Base-by-base conservation (phyloP, 176 grass and related monocot species). In the Cenchrus fungigraminus region DNA sequence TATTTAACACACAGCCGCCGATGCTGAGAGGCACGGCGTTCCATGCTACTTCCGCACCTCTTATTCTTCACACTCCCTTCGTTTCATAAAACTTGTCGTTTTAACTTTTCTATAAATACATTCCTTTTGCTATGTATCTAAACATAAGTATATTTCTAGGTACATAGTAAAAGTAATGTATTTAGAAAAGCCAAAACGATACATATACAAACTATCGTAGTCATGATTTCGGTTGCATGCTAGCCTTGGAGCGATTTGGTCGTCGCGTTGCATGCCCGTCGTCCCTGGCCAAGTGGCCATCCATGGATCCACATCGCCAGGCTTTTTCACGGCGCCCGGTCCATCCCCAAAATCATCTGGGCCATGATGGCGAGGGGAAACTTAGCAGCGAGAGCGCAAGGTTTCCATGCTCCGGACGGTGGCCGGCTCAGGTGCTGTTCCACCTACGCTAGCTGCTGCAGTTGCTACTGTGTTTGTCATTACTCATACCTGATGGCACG, bases 231-330 rank as follows among this genome's bases (percentile, higher is more conserved):
- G 37, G 37, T 40, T n/a, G 20, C 57, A 22, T 60, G 57, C n/a
- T 22, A 25, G 59, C 3, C 28, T 73, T 73, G 22, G 71, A 53
- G 22, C 7, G 7, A 34, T 46, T 22, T 16, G 25, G 47, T 31
- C 47, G 47, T 73, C 71, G 6, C 25, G 22, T 53, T 53, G 47
- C 49, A 54, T 32, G 71, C 71, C 71, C n/a, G n/a, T 9, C 57
- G n/a, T 1, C 11, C 46, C 0, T 7, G 9, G 9, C 22, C 22
- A 25, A 25, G 22, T 25, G 22, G 22, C 44, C 47, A 50, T 50
- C 22, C 28, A 31, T 9, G 28, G 71, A 74, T 74, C 71, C 71
- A 11, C 50, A 34, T 74, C 71, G 71, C 71, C 22, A 74, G 50
- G 71, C 71, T 74, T 74, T 59, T 74, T 14, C 13, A 25, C 49